Evolutionary conservation across 805 yeast genomes (phyloP).

Genomic region (Candida quercuum): DNA sequence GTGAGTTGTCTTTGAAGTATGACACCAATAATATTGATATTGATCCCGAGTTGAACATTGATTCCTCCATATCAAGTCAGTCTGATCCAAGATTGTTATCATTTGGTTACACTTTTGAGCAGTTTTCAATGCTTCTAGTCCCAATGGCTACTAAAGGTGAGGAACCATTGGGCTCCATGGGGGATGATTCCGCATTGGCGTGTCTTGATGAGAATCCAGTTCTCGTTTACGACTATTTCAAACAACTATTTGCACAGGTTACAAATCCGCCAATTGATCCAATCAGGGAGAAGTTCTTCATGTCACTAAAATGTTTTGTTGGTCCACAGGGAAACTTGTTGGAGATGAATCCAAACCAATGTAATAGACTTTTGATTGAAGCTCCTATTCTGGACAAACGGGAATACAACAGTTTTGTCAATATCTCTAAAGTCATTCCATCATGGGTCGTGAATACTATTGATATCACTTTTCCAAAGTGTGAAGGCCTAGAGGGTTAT

Average conservation of each 20-base stretch:
- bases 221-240: constrained; percentile 86
- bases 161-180: constrained; percentile 97
- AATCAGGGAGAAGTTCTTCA: constrained; percentile 91
- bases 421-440: constrained; percentile 73
- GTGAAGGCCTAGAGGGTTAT: constrained; percentile 84
- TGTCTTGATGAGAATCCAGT: constrained; percentile 92
- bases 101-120: constrained; percentile 93
- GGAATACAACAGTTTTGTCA: constrained; percentile 70
- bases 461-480: constrained; percentile 82
- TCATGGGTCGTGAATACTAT: constrained; percentile 78
- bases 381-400: constrained; percentile 76
- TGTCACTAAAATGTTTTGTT: constrained; percentile 94
- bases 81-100: constrained; percentile 80
- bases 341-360: constrained; percentile 89
- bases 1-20: constrained; percentile 64
- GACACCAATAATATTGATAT: constrained; percentile 14
- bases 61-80: constrained; percentile 40
- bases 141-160: constrained; percentile 94
- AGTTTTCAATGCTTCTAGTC: constrained; percentile 71
- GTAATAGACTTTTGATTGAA: constrained; percentile 77
- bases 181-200: constrained; percentile 94
- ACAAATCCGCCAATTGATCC: constrained; percentile 99
- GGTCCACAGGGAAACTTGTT: constrained; percentile 98
- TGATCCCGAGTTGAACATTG: constrained; percentile 19
- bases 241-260: constrained; percentile 95